Base-by-base conservation (phyloP, 345 rosid genomes). In the Psidium guajava region DNA sequence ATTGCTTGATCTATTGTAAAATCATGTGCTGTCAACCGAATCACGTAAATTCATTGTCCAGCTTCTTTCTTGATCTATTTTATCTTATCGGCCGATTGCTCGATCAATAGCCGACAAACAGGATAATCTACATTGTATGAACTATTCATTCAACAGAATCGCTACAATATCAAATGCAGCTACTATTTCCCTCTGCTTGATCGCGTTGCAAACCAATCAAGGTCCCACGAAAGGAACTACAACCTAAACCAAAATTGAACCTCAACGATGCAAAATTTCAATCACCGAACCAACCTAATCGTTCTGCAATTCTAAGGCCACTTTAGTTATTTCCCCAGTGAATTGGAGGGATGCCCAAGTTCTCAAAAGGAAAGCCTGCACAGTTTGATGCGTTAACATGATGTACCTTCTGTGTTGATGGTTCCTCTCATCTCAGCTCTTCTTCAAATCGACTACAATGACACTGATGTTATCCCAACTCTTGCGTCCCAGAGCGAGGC, bases 401-500 rank as follows among this genome's bases (percentile, higher is more conserved):
- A 18, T 69, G 77, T 20, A 50, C 56, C 83, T 50, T 50, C 83
- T 28, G 56, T 21, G 25, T 81, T 49, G 51, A 24, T 25, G 44
- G 51, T 47, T 83, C 44, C 55, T 24, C 57, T 40, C 74, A n/a
- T 1, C 74, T 84, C 82, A 59, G 85, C 90, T 86, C 84, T 83
- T 88, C 90, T 87, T 92, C 6, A 96, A 92, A 89, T 95, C 96
- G 84, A 93, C 90, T 54, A 95, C 97, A 42, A 96, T 89, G 81
- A 93, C 95, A 84, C 98, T 95, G 85, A 95, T 92, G 92, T 96
- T 96, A 54, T 94, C 99, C 16, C 51, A 87, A 82, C 98, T 95
- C 88, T 89, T 88, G 40, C 96, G 88, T 47, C 93, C 97, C 87
- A 96, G 84, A 54, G 98, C 98, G 57, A 95, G 92, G 58, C 94